Percentiles rank a stretch among this genome's conserved stretches.
Conservation (phyloP, 441 rosid genomes). For the Bruguiera hainesii region DNA sequence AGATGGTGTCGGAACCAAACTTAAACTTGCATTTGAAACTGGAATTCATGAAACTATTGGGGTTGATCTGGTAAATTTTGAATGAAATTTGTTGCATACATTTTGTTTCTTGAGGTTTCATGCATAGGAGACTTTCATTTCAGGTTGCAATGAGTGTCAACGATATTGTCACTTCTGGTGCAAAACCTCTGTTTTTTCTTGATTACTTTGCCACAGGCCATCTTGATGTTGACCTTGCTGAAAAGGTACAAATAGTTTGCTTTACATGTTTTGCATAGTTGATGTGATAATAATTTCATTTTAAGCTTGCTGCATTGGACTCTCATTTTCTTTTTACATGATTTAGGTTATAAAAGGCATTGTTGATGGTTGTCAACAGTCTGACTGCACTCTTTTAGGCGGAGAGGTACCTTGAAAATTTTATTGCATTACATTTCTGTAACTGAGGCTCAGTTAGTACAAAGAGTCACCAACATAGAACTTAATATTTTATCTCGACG, state of each 20-base stretch:
- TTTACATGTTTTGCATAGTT: not conserved
- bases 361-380: constrained; percentile 80
- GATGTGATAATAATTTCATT: not conserved
- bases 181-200: constrained; percentile 87
- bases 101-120: constrained; percentile 5
- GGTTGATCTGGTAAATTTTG: constrained; percentile 68
- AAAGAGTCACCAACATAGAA: not conserved
- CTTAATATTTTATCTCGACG: not conserved
- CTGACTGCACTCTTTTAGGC: constrained; percentile 81
- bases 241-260: constrained; percentile 47
- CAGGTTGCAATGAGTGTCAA: constrained; percentile 98
- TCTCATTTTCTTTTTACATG: constrained; percentile 5
- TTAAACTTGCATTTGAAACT: constrained; percentile 88
- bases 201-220: constrained; percentile 92
- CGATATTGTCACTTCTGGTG: constrained; percentile 93
- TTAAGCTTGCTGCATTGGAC: not conserved
- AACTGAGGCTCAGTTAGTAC: not conserved
- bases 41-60: constrained; percentile 90
- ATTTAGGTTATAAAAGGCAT: constrained; percentile 86
- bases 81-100: not conserved
- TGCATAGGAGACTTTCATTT: constrained; percentile 10
- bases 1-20: constrained; percentile 96
- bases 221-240: constrained; percentile 95
- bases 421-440: not conserved
- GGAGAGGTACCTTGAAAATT: constrained; percentile 62